Evolutionary conservation across 2,329 filamentous ascomycete genomes (phyloP).

Genomic region (Chrysoporthe cubensis): DNA sequence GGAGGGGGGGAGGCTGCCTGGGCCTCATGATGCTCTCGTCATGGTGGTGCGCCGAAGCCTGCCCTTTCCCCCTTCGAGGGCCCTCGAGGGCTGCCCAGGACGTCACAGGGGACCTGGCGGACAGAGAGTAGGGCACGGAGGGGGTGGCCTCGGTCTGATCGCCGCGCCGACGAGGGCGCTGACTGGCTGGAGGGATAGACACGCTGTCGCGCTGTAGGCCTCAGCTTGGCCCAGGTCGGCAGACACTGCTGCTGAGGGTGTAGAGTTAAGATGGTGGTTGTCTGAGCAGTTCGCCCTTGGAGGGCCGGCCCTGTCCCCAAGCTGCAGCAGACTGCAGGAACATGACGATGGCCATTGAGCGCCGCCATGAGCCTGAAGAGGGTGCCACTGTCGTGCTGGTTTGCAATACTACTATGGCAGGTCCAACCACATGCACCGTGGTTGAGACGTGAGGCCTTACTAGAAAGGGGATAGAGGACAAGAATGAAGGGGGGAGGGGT

Average conservation of each 20-base stretch:
- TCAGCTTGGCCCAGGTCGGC: not conserved
- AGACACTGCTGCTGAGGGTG: not conserved
- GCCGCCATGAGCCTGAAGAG: not conserved
- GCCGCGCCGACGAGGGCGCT: not conserved
- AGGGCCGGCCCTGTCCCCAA: conserved; percentile 15
- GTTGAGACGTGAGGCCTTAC: not conserved
- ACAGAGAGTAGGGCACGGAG: not conserved
- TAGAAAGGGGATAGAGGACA: too few relatives aligned
- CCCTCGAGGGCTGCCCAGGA: too few relatives aligned
- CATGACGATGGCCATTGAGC: not conserved
- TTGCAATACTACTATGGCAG: not conserved
- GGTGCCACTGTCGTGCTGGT: too few relatives aligned
- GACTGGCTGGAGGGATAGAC: not conserved
- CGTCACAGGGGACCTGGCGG: not conserved
- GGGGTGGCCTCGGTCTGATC: not conserved
- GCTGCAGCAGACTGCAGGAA: conserved; percentile 15
- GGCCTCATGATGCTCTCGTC: not conserved
- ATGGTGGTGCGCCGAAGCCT: too few relatives aligned
- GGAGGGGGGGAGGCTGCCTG: not conserved
- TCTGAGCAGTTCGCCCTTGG: not conserved
- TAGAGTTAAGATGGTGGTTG: not conserved
- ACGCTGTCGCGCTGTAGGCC: not conserved
- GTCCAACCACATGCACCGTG: not conserved
- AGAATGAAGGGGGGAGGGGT: not conserved
- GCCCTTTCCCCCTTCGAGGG: too few relatives aligned